Evolutionary conservation across 2,329 filamentous ascomycete genomes (phyloP), one percentile per base, ranked within the genome.

Genomic region (Penicillium sp.): DNA sequence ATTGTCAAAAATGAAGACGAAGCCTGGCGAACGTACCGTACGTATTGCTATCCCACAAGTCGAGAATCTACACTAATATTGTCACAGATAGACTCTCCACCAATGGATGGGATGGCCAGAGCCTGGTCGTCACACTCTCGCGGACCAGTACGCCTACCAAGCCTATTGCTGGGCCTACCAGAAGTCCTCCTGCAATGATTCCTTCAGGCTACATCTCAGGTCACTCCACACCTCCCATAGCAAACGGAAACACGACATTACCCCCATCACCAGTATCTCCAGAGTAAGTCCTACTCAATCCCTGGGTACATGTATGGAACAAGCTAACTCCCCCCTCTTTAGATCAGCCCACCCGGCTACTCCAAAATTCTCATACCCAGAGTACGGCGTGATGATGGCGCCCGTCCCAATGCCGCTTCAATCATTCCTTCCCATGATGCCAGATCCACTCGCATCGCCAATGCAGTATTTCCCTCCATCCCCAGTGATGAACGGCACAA

Each of bases 1-100:
- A 76, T 76, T 32, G 68, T 76, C 27, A 76, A 76, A 32, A 74
- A 75, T 42, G 73, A 75, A 59, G 74, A 76, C 16, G 73, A 76
- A 50, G 74, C 74, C 19, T 76, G 73, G 74, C 64, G 72, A 19
- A 76, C 74, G 32, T 76, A 75, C 53, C 70, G 74, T 76, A 56
- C 26, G 70, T 67, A 30, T 19, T 23, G 11, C 9, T 16, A 29
- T 8, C 5, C 11, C 35, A 7, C 23, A 13, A 18, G 32, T 34
- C 41, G 3, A 53, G 35, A 6, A 4, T 14, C 5, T 13, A 4
- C 1, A 35, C 57, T 68, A 54, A 68, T 54, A n/a, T 11, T 2
- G 6, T 23, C n/a, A 29, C 59, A 76, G 74, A 74, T 55, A 67
- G 72, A 47, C 60, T 76, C 39, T 74, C 74, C 29, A 70, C 72